These are phyloP conservation scores for Przewalskia tangutica DNA, from an alignment of 257 asterid genomes.

Conservation along the genomic window DNA sequence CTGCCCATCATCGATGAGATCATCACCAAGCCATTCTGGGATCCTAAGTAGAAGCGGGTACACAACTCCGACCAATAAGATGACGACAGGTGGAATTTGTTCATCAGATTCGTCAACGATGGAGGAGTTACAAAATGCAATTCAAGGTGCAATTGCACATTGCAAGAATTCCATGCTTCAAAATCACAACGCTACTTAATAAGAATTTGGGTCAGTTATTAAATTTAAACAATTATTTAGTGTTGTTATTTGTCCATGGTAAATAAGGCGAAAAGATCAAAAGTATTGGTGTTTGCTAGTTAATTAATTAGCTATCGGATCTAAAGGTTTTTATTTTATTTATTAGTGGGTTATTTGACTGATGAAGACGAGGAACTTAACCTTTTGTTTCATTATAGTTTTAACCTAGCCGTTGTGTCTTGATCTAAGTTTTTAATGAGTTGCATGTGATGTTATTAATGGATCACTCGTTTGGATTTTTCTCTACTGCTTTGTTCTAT, in stretches of 20 bases:
- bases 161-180: constrained; percentile 73
- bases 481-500: constrained; percentile 6
- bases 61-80: constrained; percentile 21
- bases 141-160: constrained; percentile 84
- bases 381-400: background rate
- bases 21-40: constrained; percentile 71
- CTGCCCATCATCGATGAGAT: constrained; percentile 81
- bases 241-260: background rate
- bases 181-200: background rate
- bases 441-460: constrained; percentile 23
- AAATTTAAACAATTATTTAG: constrained; percentile 9
- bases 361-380: background rate
- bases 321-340: background rate
- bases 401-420: constrained; percentile 7
- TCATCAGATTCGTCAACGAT: constrained; percentile 48
- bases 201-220: constrained; percentile 28
- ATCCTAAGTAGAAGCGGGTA: constrained; percentile 22
- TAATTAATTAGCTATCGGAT: constrained; percentile 9
- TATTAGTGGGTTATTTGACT: constrained; percentile 14
- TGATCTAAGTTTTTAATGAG: background rate
- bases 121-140: constrained; percentile 86
- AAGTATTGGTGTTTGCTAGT: background rate
- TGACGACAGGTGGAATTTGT: background rate
- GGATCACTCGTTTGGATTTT: constrained; percentile 22
- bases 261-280: background rate